Base-by-base conservation (phyloP, 2,329 filamentous ascomycete genomes). In the Pseudopyricularia cyperi region DNA sequence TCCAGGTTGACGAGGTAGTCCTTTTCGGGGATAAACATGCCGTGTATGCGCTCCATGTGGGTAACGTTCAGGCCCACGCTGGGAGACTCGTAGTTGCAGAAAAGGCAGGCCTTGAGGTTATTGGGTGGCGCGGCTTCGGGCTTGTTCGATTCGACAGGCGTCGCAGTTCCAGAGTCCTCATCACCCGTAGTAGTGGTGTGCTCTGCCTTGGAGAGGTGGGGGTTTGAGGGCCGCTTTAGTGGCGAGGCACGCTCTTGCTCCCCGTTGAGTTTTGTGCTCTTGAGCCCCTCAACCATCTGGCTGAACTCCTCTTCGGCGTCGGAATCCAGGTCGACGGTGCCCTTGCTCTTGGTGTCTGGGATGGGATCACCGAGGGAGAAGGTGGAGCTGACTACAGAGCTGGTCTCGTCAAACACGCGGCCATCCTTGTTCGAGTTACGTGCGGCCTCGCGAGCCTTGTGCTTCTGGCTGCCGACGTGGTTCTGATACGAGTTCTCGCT, bases 401-500 rank as follows among this genome's bases (percentile, higher is more conserved):
- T 86, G 7, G 82, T 79, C 55, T 88, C 85, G 62, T 90, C 86
- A 57, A 79, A 76, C 50, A 71, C 67, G 46, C 68, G 61, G 32
- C 78, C 73, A 53, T 85, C 75, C 59, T 82, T 82, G 48, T 50
- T 63, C 57, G 33, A 63, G 24, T 66, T 65, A 46, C 68, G 61
- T 42, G 74, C 73, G 30, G 78, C 73, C 53, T 85, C 75, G 53
- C 82, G 83, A 52, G 79, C 73, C 68, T 83, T 88, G 69, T 98
- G 93, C 68, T 95, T 95, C 60, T 88, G 83, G 70, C 90, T 96
- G 54, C 82, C 83, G 53, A 97, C 67, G 64, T 98, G 93, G 68
- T 97, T 98, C 63, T 84, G 82, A 68, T 86, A 97, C 33, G 93
- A 91, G 70, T 96, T 96, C 64, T 96, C 88, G 69, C 90, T 97